These are phyloP conservation scores for Sarocladium kiliense DNA, from an alignment of 2,329 filamentous ascomycete species.

Conservation along the genomic window DNA sequence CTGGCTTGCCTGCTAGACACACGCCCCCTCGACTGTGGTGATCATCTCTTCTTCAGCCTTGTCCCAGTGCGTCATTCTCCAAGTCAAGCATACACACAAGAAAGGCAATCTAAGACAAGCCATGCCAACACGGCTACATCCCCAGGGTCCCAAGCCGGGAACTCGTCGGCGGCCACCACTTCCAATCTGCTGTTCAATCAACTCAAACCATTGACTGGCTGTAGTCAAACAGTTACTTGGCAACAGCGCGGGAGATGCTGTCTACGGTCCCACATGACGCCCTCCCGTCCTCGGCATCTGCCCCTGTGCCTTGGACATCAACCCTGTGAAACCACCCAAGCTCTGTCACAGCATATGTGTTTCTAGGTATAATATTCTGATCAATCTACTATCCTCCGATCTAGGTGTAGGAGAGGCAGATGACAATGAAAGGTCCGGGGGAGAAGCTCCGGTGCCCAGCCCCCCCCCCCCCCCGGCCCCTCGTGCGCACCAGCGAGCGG, in stretches of 20 bases:
- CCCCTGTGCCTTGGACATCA: not conserved
- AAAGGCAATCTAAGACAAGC: not conserved
- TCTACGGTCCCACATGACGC: not conserved
- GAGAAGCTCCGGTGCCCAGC: not conserved
- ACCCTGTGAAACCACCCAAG: not conserved
- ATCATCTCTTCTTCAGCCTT: not conserved
- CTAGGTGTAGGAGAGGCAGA: no score
- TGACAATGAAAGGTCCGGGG: no score
- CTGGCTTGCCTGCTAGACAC: not conserved
- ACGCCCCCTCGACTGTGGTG: not conserved
- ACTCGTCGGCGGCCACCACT: no score
- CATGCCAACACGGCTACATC: not conserved
- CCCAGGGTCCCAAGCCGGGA: not conserved
- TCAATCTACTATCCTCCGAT: not conserved
- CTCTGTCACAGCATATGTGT: no score
- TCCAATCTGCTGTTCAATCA: no score
- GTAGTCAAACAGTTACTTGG: not conserved
- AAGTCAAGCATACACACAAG: not conserved
- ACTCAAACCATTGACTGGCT: no score
- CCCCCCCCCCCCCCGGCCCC: no score
- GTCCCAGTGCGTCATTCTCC: not conserved
- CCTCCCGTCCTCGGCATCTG: not conserved
- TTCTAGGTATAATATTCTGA: no score
- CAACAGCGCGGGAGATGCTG: not conserved
- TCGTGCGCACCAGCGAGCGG: no score